Evolutionary conservation across 768 basidiomycete genomes (phyloP).

Genomic region (Lentinula boryana): DNA sequence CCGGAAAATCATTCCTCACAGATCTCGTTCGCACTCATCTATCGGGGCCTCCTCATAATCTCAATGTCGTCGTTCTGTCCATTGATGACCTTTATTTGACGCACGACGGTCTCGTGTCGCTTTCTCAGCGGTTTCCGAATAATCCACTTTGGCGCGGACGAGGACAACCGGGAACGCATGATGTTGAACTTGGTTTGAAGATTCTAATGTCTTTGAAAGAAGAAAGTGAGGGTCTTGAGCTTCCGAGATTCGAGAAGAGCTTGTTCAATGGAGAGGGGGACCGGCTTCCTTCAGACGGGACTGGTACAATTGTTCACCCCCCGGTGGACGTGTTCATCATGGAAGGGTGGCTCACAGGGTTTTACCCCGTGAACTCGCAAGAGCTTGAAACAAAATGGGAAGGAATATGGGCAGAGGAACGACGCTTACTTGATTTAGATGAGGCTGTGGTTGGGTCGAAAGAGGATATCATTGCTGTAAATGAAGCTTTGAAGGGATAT

Average conservation of each 20-base stretch:
- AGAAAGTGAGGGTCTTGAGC: slow-evolving; percentile 37
- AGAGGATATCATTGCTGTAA: slow-evolving; percentile 56
- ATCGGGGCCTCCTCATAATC: slow-evolving; percentile 36
- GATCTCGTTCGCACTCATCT: slow-evolving; percentile 42
- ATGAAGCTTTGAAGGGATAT: slow-evolving; percentile 57
- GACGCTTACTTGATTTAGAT: slow-evolving; percentile 26
- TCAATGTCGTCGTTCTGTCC: slow-evolving; percentile 61
- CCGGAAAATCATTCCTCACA: slow-evolving; percentile 84
- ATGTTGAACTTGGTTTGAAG: slow-evolving; percentile 56
- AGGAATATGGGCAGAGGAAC: slow-evolving; percentile 34
- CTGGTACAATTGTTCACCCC: slow-evolving; percentile 36
- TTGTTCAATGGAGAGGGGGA: slow-evolving; percentile 79
- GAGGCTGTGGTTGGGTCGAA: slow-evolving; percentile 34
- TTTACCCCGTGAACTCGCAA: slow-evolving; percentile 50
- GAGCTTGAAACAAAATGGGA: slow-evolving; percentile 54
- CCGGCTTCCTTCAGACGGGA: slow-evolving; percentile 41
- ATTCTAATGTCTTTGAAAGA: slow-evolving; percentile 45
- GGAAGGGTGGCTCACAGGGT: slow-evolving; percentile 97
- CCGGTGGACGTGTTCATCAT: slow-evolving; percentile 75
- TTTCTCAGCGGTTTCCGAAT: slow-evolving; percentile 48
- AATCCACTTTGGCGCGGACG: slow-evolving; percentile 75
- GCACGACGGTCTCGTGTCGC: slow-evolving; percentile 47
- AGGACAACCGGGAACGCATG: slow-evolving; percentile 94
- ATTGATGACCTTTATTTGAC: slow-evolving; percentile 87
- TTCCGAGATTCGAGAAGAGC: slow-evolving; percentile 90